Evolutionary conservation across 495 filamentous ascomycete species (phyloP), one percentile per base, ranked within the genome.

Genomic region (Physcia stellaris): DNA sequence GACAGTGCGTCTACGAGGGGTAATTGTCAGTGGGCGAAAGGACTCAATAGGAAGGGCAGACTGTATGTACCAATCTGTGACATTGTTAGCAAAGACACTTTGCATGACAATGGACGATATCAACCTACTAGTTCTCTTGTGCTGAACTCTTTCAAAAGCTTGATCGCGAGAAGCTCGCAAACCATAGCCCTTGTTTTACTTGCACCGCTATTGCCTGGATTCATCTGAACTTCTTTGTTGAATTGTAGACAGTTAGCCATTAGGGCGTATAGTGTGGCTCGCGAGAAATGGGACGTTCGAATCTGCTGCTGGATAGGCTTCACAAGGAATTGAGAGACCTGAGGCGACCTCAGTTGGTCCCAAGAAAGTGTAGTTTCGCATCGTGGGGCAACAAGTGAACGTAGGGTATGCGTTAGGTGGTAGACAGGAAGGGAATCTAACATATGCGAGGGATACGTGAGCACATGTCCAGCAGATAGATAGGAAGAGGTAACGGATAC

Each of bases 181-280:
- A 94, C 76, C 62, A 86, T 72, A 4, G 86, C 85, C 45, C 86
- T 68, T 11, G 87, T 93, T 39, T 70, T 77, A 53, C 74, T 85
- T 10, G 79, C 77, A 21, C 86, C 85, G 36, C 81, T 76, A 49
- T 81, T 93, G 26, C 80, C 85, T 1, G 82, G 83, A 51, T 86
- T 79, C 37, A 76, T 44, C 28, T 86, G 77, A 13, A 73, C 71
- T 56, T 96, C 88, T 57, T 90, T 93, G 45, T 73, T 68, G 60
- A 94, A 96, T 57, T 94, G 88, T 23, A 94, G 64, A 47, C 83
- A 87, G 52, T 96, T 96, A 17, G 85, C 84, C 70, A 94, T 77
- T 43, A 96, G 58, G 3, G 84, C 83, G 59, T 92, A 96, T 24
- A 94, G 54, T 2, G 84, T 90, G 9, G 80, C 88, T 28, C 80